Base-by-base conservation (phyloP, 495 filamentous ascomycete genomes). In the Xylaria castorea region DNA sequence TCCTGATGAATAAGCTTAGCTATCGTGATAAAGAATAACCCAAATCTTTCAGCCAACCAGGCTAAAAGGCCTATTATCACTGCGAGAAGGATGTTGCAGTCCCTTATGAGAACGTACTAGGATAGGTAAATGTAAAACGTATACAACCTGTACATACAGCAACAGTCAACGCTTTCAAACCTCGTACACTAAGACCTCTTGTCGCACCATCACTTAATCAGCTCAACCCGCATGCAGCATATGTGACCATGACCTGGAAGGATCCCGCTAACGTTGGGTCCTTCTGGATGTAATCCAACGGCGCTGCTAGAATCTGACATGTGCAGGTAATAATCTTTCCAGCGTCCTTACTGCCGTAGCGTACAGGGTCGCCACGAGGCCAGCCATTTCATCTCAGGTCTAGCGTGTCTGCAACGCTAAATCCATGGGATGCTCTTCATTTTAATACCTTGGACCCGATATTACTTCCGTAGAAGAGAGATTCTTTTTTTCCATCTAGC, bases 281-380 rank as follows among this genome's bases (percentile, higher is more conserved):
- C 61, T 44, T 61, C 58, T 60, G 57, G 60, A 42, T 42, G 38
- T 22, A 63, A 63, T 63, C 38, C 60, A 63, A 63, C 60, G 60
- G 60, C n/a, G 3, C 60, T 42, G 60, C 60, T 20, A 63, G 60
- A 22, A 40, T 36, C 40, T 48, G 27, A 48, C 38, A 66, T 55
- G 48, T 22, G 66, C 66, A 68, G 50, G 48, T 57, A 67, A 51
- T 53, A 64, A 38, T 53, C 32, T 55, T 27, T 68, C 36, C 50
- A 55, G 36, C 42, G 7, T 57, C 32, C 34, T 55, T 30, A 40
- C 34, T 42, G 44, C 30, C 27, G 32, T 51, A 42, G n/a, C 1
- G 36, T 46, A 68, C 66, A 68, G 66, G 66, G 66, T 55, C 66
- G 50, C 66, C 66, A 68, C 66, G 66, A 68, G 66, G 66, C 44